phyloP scores from a whole-genome alignment of 2,329 filamentous ascomycete species.

The Tolypocladium cylindrosporum region DNA sequence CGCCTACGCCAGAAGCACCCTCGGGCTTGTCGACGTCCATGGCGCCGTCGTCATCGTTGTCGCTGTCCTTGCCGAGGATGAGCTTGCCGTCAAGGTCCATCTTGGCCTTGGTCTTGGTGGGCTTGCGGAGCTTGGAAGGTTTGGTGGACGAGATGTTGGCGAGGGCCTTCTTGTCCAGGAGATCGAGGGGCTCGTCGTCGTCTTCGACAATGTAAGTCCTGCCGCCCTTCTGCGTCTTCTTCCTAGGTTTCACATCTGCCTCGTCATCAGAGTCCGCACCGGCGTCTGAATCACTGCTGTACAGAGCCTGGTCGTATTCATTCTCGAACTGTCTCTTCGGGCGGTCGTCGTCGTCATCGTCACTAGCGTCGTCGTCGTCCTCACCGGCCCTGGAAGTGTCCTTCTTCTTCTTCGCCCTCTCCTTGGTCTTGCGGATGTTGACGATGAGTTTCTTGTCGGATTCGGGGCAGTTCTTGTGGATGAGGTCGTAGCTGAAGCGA shows the following conservation, averaged over 20 bases:
- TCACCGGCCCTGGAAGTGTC: slow-evolving; percentile 51
- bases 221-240: slow-evolving; percentile 47
- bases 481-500: slow-evolving; percentile 72
- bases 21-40: slow-evolving; percentile 57
- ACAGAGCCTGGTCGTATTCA: slow-evolving; percentile 93
- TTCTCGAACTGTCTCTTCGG: slow-evolving; percentile 63
- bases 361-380: slow-evolving; percentile 42
- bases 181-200: slow-evolving; percentile 87
- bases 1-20: slow-evolving; percentile 52
- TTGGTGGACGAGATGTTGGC: slow-evolving; percentile 91
- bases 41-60: slow-evolving; percentile 38
- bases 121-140: slow-evolving; percentile 54
- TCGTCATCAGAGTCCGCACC: slow-evolving; percentile 44
- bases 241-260: slow-evolving; percentile 31
- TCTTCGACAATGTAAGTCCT: slow-evolving; percentile 88
- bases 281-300: slow-evolving; percentile 63
- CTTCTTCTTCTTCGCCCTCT: slow-evolving; percentile 85
- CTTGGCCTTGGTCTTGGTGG: slow-evolving; percentile 52
- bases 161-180: slow-evolving; percentile 79
- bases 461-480: slow-evolving; percentile 76
- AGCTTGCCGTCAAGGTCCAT: slow-evolving; percentile 72
- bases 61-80: slow-evolving; percentile 53
- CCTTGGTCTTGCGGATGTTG: slow-evolving; percentile 92
- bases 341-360: slow-evolving; percentile 38
- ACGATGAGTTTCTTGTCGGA: slow-evolving; percentile 80